These are phyloP conservation scores for Tieghemiomyces parasiticus DNA, from an alignment of 192 early-diverging fungal genomes.

Conservation along the genomic window DNA sequence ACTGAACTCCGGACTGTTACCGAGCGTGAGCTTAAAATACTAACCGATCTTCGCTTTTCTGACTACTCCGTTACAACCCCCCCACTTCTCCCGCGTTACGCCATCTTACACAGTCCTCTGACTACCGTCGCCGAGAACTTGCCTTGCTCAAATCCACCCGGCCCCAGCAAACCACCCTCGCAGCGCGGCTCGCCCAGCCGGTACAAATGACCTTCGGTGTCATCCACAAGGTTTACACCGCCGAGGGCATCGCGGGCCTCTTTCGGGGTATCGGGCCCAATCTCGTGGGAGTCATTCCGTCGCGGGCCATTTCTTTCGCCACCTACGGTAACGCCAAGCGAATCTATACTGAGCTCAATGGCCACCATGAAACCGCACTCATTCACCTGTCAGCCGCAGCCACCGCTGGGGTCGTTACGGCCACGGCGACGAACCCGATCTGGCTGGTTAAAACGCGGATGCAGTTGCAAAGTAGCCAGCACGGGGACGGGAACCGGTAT, in stretches of 20 bases:
- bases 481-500: constrained; percentile 28
- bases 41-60: too few species aligned
- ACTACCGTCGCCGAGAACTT: too few species aligned
- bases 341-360: constrained; percentile 54
- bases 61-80: too few species aligned
- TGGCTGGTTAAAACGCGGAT: constrained; percentile 96
- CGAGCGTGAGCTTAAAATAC: too few species aligned
- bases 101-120: too few species aligned
- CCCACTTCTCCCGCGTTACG: too few species aligned
- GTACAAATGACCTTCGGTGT: constrained; percentile 14
- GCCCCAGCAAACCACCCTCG: too few species aligned
- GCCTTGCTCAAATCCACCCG: too few species aligned
- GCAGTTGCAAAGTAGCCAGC: constrained; percentile 53
- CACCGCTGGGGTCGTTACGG: constrained; percentile 56
- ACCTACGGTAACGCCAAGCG: constrained; percentile 84
- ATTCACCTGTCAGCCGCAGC: constrained; percentile 73
- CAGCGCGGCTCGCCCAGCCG: constrained; percentile 18
- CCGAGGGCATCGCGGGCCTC: constrained; percentile 69
- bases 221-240: constrained; percentile 40
- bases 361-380: constrained; percentile 55
- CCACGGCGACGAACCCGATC: constrained; percentile 83
- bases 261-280: constrained; percentile 95
- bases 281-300: constrained; percentile 85
- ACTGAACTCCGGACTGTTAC: too few species aligned
- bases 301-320: constrained; percentile 87